Evolutionary conservation across 139 green algal species (phyloP).

Genomic region (Chlorella sp.): DNA sequence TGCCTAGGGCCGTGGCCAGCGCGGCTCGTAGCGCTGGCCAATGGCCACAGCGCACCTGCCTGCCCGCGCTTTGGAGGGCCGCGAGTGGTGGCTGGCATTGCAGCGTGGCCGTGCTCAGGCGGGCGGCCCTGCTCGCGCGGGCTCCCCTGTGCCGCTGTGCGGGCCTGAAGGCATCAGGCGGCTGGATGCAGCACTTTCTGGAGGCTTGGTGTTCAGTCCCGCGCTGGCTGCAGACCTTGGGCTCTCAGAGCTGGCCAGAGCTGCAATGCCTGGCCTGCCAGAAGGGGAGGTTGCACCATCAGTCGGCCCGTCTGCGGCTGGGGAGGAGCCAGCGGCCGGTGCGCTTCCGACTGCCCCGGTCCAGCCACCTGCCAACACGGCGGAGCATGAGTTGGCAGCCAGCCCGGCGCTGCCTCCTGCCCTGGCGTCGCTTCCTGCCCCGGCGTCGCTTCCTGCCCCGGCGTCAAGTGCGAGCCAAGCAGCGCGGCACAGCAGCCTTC

Average conservation of each 20-base stretch:
- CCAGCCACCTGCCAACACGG: no score
- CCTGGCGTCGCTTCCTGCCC: no score
- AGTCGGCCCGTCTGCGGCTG: background rate
- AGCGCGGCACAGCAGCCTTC: no score
- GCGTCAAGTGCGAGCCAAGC: no score
- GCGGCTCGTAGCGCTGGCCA: no score
- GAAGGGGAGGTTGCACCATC: background rate
- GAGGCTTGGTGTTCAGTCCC: background rate
- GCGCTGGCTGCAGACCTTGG: background rate
- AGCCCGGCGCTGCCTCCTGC: no score
- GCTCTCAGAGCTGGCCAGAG: no score
- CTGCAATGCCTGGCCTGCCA: no score
- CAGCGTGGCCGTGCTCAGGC: background rate
- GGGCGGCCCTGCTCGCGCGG: background rate
- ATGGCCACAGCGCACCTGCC: background rate
- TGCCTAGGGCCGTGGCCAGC: background rate
- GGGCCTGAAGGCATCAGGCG: background rate
- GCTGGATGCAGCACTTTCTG: background rate
- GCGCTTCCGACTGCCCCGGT: no score
- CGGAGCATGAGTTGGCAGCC: no score
- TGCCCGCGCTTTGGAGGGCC: background rate
- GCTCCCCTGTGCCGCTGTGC: background rate
- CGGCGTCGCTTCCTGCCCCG: no score
- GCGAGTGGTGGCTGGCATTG: constrained; percentile 10
- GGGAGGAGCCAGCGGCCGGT: background rate